Percentiles rank a stretch among this genome's conserved stretches.
Conservation (phyloP, 1,284 basidiomycete genomes). For the Athelia psychrophila region DNA sequence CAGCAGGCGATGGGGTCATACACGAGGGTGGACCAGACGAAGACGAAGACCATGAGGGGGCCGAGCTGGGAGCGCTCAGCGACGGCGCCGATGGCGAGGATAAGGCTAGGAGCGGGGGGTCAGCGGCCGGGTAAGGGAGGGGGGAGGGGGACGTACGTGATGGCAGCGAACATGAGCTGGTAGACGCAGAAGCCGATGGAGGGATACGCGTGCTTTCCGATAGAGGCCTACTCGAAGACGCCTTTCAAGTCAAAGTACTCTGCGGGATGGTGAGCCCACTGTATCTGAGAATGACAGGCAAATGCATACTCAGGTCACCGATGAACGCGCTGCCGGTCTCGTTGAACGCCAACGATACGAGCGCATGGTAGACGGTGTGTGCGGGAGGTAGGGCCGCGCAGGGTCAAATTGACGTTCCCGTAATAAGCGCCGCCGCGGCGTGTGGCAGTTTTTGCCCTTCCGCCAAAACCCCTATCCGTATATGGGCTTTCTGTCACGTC, state of each 20-base stretch:
- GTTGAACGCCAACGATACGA: slow-evolving; percentile 71
- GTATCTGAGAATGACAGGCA: not conserved
- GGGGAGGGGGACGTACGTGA: slow-evolving; percentile 50
- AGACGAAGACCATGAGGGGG: slow-evolving; percentile 86
- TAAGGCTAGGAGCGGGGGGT: slow-evolving; percentile 41
- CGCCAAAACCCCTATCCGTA: too few relatives aligned
- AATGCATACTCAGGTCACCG: slow-evolving; percentile 48
- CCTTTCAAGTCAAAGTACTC: slow-evolving; percentile 82
- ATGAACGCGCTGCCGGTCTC: slow-evolving; percentile 57
- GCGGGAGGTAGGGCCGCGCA: too few relatives aligned
- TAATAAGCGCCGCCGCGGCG: too few relatives aligned
- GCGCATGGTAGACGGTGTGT: too few relatives aligned
- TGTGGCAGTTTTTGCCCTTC: too few relatives aligned
- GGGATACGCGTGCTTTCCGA: slow-evolving; percentile 75
- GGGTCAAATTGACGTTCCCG: too few relatives aligned
- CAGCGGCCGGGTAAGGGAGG: not conserved
- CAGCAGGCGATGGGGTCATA: slow-evolving; percentile 94
- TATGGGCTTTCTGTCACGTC: too few relatives aligned
- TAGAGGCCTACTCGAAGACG: slow-evolving; percentile 77
- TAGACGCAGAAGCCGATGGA: slow-evolving; percentile 86
- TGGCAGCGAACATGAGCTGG: slow-evolving; percentile 87
- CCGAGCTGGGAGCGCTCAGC: slow-evolving; percentile 90
- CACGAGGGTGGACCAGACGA: slow-evolving; percentile 90
- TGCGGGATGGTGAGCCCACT: not conserved
- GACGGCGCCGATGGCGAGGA: slow-evolving; percentile 87